Conservation (phyloP, 352 stramenopile species). For the Phytophthora rubi region DNA sequence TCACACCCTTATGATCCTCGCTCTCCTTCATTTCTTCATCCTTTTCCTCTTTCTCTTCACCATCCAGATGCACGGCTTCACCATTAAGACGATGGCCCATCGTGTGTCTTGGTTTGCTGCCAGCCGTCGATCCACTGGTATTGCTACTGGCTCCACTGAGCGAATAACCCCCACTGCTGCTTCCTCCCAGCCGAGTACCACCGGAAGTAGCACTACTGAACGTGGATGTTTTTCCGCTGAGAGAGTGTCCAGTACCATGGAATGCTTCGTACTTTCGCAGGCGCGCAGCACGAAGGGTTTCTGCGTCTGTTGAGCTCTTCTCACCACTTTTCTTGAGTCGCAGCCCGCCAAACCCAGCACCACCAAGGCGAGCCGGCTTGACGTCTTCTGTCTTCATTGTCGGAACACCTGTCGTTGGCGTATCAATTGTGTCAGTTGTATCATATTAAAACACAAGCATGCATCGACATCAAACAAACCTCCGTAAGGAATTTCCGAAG, state of each 20-base stretch:
- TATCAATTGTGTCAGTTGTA: not conserved
- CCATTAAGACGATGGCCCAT: slow-evolving; percentile 41
- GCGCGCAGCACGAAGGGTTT: slow-evolving; percentile 70
- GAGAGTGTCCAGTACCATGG: slow-evolving; percentile 78
- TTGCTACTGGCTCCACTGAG: slow-evolving; percentile 21
- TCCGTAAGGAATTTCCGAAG: slow-evolving; percentile 68
- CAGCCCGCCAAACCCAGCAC: slow-evolving; percentile 57
- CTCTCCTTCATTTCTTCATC: slow-evolving; percentile 38
- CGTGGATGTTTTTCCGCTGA: slow-evolving; percentile 62
- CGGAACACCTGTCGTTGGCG: slow-evolving; percentile 50
- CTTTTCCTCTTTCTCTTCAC: slow-evolving; percentile 56
- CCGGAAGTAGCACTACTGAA: slow-evolving; percentile 20
- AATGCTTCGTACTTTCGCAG: slow-evolving; percentile 87
- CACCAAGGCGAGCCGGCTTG: slow-evolving; percentile 42
- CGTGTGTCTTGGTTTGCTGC: slow-evolving; percentile 17
- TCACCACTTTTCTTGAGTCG: slow-evolving; percentile 76
- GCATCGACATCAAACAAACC: slow-evolving; percentile 29
- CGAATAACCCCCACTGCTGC: slow-evolving; percentile 29
- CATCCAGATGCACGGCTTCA: slow-evolving; percentile 28
- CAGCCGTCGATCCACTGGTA: slow-evolving; percentile 5
- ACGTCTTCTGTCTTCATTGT: slow-evolving; percentile 63
- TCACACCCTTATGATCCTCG: slow-evolving; percentile 39
- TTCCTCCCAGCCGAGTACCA: slow-evolving; percentile 35
- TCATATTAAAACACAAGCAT: slow-evolving; percentile 1
- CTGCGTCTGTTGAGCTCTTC: slow-evolving; percentile 62